Evolutionary conservation across 139 green algal species (phyloP).

Genomic region (Tetraselmis striata): DNA sequence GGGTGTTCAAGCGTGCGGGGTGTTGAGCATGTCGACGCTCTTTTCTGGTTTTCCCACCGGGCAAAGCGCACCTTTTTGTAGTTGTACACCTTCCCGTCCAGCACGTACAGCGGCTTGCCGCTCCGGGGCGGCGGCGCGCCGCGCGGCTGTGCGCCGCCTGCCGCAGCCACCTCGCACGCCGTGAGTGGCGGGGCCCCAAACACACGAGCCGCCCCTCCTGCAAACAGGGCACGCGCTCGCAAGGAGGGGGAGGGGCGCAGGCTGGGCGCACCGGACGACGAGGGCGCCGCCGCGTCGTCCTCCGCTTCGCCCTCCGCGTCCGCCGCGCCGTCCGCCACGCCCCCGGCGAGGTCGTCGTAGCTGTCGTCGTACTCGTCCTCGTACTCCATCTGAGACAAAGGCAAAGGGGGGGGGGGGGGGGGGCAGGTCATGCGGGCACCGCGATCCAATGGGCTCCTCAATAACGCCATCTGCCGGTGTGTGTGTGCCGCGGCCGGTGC

Average conservation of each 20-base stretch:
- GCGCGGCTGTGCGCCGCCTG: neutral
- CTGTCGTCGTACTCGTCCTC: slow-evolving; percentile 84
- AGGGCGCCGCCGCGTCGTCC: slow-evolving; percentile 12
- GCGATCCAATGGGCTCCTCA: no score
- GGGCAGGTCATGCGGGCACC: no score
- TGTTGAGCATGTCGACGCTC: no score
- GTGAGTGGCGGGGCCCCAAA: neutral
- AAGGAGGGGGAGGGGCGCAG: neutral
- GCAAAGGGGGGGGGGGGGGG: no score
- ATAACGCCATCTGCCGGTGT: no score
- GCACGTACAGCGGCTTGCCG: slow-evolving; percentile 50
- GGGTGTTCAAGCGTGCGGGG: no score
- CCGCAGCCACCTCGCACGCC: neutral
- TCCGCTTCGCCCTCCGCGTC: slow-evolving; percentile 56
- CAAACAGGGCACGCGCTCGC: neutral
- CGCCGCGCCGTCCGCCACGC: slow-evolving; percentile 40
- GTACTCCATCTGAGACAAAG: slow-evolving; percentile 66
- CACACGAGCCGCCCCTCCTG: neutral
- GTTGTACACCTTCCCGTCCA: slow-evolving; percentile 76
- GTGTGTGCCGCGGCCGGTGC: no score
- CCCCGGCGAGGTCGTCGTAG: slow-evolving; percentile 59
- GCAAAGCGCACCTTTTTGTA: slow-evolving; percentile 55
- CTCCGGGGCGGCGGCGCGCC: slow-evolving; percentile 1
- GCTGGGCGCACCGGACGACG: neutral
- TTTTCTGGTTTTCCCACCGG: no score